Base-by-base conservation (phyloP, 2,329 filamentous ascomycete species). In the Chrysoporthe austroafricana region DNA sequence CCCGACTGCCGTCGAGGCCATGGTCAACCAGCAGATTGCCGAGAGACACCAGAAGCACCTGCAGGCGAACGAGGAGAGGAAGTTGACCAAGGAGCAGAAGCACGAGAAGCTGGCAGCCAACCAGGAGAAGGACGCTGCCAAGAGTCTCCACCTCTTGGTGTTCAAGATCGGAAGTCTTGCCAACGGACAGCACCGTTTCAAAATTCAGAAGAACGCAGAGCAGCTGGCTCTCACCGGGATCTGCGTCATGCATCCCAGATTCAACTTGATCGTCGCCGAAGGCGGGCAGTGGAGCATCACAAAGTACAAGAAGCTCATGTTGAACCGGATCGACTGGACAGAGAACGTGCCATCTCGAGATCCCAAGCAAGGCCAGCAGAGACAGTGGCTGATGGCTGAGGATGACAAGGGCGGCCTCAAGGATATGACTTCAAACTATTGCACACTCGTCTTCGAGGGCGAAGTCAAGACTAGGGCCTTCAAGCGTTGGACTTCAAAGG, bases 1-100 rank as follows among this genome's bases (percentile, higher is more conserved):
- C 79, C 96, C 96, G 7, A 99, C 96, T 0, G 96, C 96, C 4
- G 96, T 99, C 58, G 96, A 99, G 80, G 93, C 94, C 62, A 90
- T 93, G 34, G 96, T 99, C 63, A 97, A 96, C 78, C 87, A 90
- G 64, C 94, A 99, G 78, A 97, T 99, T 72, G 91, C 91, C 39
- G 94, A 96, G 70, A 92, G 96, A 54, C 89, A 91, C 67, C 85
- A 91, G 69, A 87, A 90, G 72, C 96, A 99, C 78, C 83, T 95
- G 68, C 80, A 88, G 52, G 82, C 86, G 67, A 99, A 99, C 78
- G 90, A 94, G 72, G 91, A 92, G 50, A 89, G 96, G 69, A 95
- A 94, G 77, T 84, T 99, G 66, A 95, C 91, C 39, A 95, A 96
- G 74, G 95, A 98, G 73, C 85, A 97, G 79, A 88, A 89, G 43